Base-by-base conservation (phyloP, 2,329 filamentous ascomycete species). In the Penicillium freii region DNA sequence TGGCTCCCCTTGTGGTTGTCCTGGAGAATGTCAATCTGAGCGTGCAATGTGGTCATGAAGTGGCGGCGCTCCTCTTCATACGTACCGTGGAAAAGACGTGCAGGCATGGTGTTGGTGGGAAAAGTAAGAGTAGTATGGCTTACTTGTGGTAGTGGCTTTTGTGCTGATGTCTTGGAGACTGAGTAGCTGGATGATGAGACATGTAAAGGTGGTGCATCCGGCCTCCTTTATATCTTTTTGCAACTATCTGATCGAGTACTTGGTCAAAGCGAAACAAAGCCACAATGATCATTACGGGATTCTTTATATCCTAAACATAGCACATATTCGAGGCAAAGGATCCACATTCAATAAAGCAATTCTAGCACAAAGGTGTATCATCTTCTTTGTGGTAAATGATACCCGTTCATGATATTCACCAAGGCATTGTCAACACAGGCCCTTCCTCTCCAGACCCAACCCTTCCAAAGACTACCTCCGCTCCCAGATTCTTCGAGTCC, bases 401-500 rank as follows among this genome's bases (percentile, higher is more conserved):
- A 40, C 9, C 10, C 31, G 25, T 13, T 43, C 17, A 21, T 31
- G 8, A 7, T 21, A n/a, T 51, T 48, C 66, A 56, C 46, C 68
- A 70, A 2, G 71, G 68, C 66, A 72, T 66, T 27, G 38, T 63
- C 31, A 71, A 33, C 2, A 72, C 64, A 8, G 67, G 33, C 10
- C 62, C 65, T 43, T 70, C 70, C 27, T 66, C 59, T 4, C 66
- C 67, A 19, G 68, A 69, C 1, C 69, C 69, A 2, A 67, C 64
- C 23, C 65, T 61, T n/a, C 69, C 69, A 59, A 71, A 66, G 17
- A 74, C 71, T 17, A 76, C 64, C 60, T 76, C 71, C n/a, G 71
- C 73, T 17, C 62, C 47, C 0, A 64, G 49, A 36, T 65, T 57
- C 15, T 56, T 49, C 5, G 66, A 58, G 11, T 68, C 61, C 46